Conservation (phyloP, 495 filamentous ascomycete species). For the Penicillium ochrochloron region DNA sequence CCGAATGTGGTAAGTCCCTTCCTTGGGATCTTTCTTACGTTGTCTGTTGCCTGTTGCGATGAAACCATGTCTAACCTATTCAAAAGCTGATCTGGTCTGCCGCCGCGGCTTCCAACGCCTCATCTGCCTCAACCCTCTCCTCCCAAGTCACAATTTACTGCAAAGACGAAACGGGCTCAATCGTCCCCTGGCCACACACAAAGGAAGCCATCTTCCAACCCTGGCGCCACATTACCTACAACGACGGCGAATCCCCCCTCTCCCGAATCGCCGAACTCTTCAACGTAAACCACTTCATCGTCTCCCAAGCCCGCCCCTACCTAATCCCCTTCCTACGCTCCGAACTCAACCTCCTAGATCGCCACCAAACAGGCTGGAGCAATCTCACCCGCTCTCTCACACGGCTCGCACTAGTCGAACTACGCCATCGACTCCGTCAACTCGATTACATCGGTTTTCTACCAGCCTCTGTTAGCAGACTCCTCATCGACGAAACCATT, state of each 20-base stretch:
- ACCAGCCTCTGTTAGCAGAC: constrained; percentile 68
- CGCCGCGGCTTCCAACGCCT: constrained; percentile 88
- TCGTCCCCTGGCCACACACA: constrained; percentile 77
- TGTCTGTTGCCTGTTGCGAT: background rate
- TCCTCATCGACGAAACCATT: constrained; percentile 86
- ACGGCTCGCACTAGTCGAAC: constrained; percentile 71
- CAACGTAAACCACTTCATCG: constrained; percentile 98
- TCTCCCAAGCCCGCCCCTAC: constrained; percentile 93
- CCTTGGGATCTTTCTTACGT: background rate
- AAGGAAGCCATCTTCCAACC: constrained; percentile 69
- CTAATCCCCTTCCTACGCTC: constrained; percentile 86
- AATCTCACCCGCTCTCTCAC: constrained; percentile 66
- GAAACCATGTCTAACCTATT: background rate
- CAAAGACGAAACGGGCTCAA: constrained; percentile 78
- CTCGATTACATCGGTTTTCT: constrained; percentile 77
- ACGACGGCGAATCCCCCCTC: constrained; percentile 79
- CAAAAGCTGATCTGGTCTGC: constrained; percentile 86
- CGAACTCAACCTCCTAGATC: constrained; percentile 77
- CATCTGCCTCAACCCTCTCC: constrained; percentile 64
- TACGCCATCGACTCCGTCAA: constrained; percentile 82
- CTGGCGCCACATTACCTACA: constrained; percentile 70
- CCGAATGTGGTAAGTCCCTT: constrained; percentile 80
- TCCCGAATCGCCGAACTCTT: constrained; percentile 86
- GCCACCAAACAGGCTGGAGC: constrained; percentile 60
- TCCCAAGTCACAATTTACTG: constrained; percentile 74